Percentiles rank a stretch among this genome's conserved stretches.
Evolutionary conservation across 2,329 filamentous ascomycete species (phyloP).

Genomic region (Diplodia sapinea): DNA sequence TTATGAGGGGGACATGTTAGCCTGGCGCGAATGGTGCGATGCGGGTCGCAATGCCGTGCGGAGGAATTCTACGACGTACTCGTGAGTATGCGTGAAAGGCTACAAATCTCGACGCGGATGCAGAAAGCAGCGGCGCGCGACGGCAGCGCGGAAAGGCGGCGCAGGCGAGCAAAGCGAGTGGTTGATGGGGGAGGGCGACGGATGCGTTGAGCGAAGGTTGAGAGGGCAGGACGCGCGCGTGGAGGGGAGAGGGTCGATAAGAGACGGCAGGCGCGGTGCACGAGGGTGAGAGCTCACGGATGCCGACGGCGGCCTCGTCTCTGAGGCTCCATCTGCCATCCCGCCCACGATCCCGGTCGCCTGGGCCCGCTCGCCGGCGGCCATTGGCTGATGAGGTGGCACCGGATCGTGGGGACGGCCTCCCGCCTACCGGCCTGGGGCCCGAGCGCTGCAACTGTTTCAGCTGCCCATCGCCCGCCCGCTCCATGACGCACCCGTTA

Average conservation of each 20-base stretch:
- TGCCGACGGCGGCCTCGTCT: conserved; percentile 19
- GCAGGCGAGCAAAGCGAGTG: background rate
- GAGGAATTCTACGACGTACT: conserved; percentile 10
- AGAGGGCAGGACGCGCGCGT: background rate
- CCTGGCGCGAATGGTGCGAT: conserved; percentile 1
- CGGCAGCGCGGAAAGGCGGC: background rate
- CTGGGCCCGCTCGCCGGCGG: conserved; percentile 2
- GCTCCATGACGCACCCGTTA: background rate
- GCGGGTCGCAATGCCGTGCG: conserved; percentile 17
- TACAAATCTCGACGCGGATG: conserved; percentile 1
- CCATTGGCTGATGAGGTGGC: conserved; percentile 14
- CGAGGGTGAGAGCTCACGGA: conserved; percentile 11
- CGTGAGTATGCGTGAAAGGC: conserved; percentile 13
- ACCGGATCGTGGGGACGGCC: conserved; percentile 19
- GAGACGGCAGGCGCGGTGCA: background rate
- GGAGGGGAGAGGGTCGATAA: conserved; percentile 19
- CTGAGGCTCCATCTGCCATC: conserved; percentile 21
- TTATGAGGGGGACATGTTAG: conserved; percentile 7
- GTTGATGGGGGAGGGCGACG: background rate
- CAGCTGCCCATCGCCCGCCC: background rate
- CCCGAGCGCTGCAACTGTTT: conserved; percentile 11
- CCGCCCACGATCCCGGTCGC: background rate
- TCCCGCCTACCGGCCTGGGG: background rate
- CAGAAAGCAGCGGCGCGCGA: background rate
- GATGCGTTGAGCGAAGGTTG: background rate